phyloP scores from a whole-genome alignment of 768 basidiomycete species.

The Suillus luteus region DNA sequence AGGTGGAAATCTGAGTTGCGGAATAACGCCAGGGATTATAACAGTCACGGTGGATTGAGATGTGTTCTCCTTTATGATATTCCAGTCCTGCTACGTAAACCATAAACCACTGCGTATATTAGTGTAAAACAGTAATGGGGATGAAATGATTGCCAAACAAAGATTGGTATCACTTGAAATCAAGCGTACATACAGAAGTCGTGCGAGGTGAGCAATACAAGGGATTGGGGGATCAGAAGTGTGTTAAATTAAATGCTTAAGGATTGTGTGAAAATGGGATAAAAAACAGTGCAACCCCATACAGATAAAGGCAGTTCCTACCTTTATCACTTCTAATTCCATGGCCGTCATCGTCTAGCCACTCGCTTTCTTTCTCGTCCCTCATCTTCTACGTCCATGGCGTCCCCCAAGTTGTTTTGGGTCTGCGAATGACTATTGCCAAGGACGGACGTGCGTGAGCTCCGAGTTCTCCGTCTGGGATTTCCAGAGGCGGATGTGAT shows the following conservation, averaged over 20 bases:
- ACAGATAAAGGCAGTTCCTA: conserved; percentile 8
- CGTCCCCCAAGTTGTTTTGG: conserved; percentile 43
- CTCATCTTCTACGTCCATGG: conserved; percentile 80
- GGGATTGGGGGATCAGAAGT: not conserved
- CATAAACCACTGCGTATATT: conserved; percentile 9
- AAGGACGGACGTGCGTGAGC: conserved; percentile 37
- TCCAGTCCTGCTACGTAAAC: conserved; percentile 1
- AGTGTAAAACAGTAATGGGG: conserved; percentile 6
- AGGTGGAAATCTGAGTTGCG: not conserved
- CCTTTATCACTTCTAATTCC: conserved; percentile 1
- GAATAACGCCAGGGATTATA: not conserved
- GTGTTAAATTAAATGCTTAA: conserved; percentile 8
- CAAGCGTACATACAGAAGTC: conserved; percentile 8
- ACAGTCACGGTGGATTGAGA: not conserved
- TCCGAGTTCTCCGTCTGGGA: conserved; percentile 58
- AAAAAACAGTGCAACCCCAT: conserved; percentile 9
- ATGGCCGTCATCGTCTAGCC: conserved; percentile 51
- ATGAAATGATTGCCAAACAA: conserved; percentile 5
- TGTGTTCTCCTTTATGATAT: not conserved
- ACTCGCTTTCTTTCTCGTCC: conserved; percentile 75
- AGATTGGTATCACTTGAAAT: conserved; percentile 11
- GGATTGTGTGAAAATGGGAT: not conserved
- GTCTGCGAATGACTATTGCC: conserved; percentile 42
- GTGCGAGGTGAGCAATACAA: conserved; percentile 4
- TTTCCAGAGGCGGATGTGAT: conserved; percentile 30